Evolutionary conservation across 2,329 filamentous ascomycete genomes (phyloP), one percentile per base, ranked within the genome.

Genomic region (Phaeosphaeria sp.): DNA sequence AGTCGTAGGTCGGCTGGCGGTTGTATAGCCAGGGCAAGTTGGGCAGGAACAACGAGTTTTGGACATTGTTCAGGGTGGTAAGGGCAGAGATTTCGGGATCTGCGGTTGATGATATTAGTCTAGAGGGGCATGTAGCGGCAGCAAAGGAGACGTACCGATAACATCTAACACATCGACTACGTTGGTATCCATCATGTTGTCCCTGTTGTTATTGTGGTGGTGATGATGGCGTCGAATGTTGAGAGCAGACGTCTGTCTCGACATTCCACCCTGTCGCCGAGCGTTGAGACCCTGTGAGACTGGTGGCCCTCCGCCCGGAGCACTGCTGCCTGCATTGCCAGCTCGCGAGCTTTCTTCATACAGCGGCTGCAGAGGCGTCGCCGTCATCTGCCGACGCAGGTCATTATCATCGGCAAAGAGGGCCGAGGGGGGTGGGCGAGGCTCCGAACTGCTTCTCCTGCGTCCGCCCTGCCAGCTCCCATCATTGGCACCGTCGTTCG

Each of bases 1-100:
- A 82, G 46, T 87, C 86, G 73, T 94, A 96, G 0, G 91, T 93
- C 1, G 92, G 91, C 59, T 89, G 84, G 51, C 92, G 86, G 67
- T 95, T 94, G 55, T 95, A 71, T 63, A 87, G 87, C 57, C 83
- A 81, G 30, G 92, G 92, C 25, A 96, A 81, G 63, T 93, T 89
- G 0, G 92, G 92, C 1, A 96, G 80, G 75, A 96, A 96, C 2
- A 96, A 85, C 0, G 92, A 95, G 74, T 96, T 96, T 71, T 96
- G 92, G n/a, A 96, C 89, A 70, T 96, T 96, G 49, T 91, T 96
- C 9, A 96, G 84, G 6, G 91, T 94, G 0, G 91, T 92, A 6
- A 96, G 80, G 0, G 92, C 91, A 24, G 91, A 87, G 2, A 96
- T 88, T 78, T 95, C 91, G 44, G 92, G 92, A 66, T 96, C 92